Conservation (phyloP, 1,139 yeast species). For the Wickerhamiella infanticola region DNA sequence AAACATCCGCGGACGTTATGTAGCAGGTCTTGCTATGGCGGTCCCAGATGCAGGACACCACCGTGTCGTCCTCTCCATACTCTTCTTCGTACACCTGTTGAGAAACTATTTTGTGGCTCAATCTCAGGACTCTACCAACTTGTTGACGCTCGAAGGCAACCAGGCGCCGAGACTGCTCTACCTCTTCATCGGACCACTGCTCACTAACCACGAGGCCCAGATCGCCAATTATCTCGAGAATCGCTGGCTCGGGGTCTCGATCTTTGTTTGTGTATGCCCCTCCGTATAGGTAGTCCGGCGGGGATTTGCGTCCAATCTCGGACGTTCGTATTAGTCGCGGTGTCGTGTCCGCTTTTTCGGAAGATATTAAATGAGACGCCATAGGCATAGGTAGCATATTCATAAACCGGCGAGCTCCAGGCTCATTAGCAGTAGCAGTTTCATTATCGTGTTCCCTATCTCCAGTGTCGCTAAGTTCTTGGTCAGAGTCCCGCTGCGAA, state of each 20-base stretch:
- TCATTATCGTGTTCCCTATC: no score
- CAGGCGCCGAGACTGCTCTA: slow-evolving; percentile 9
- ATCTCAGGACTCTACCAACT: not conserved
- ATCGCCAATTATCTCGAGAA: slow-evolving; percentile 22
- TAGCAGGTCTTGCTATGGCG: not conserved
- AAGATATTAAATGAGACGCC: no score
- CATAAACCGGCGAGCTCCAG: no score
- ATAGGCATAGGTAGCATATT: no score
- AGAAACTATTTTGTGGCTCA: not conserved
- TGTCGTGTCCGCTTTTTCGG: no score
- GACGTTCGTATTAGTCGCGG: no score
- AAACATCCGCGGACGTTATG: not conserved
- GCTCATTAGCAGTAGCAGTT: no score
- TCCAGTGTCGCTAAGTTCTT: no score
- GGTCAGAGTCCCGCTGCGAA: no score
- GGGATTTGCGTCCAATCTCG: no score
- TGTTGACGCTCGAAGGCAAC: slow-evolving; percentile 8
- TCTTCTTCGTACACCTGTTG: not conserved
- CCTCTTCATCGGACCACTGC: slow-evolving; percentile 11
- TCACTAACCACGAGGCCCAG: slow-evolving; percentile 21
- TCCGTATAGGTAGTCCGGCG: no score
- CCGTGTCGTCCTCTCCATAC: not conserved
- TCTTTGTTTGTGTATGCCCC: no score
- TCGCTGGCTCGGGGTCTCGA: slow-evolving; percentile 1
- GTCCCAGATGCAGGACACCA: not conserved